Conservation (phyloP, 176 grass and related monocot genomes). For the Tuctoria greenei region DNA sequence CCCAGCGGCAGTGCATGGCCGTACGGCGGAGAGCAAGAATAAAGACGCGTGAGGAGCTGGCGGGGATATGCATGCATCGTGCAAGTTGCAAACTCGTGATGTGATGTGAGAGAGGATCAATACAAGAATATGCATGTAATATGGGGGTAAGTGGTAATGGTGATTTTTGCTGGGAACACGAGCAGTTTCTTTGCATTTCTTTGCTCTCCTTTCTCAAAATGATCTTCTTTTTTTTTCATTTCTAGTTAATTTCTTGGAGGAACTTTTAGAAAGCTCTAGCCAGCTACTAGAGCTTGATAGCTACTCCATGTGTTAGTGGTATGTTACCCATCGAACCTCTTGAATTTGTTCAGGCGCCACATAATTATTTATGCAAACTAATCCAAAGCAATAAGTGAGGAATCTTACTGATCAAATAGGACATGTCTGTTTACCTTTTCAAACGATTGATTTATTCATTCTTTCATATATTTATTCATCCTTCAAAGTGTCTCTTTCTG, state of each 20-base stretch:
- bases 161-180: slow-evolving; percentile 37
- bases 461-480: background rate
- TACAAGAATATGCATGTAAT: slow-evolving; percentile 44
- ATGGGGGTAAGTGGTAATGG: slow-evolving; percentile 43
- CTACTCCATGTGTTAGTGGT: background rate
- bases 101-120: background rate
- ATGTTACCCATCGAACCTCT: background rate
- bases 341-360: slow-evolving; percentile 29
- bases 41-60: slow-evolving; percentile 30
- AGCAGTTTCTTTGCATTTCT: background rate
- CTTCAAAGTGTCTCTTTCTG: background rate
- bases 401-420: slow-evolving; percentile 20
- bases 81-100: slow-evolving; percentile 17
- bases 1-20: slow-evolving; percentile 47
- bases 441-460: slow-evolving; percentile 27
- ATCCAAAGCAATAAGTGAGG: slow-evolving; percentile 37
- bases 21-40: slow-evolving; percentile 43
- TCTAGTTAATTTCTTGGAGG: slow-evolving; percentile 6
- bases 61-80: slow-evolving; percentile 20
- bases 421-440: background rate
- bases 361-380: slow-evolving; percentile 37
- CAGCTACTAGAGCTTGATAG: slow-evolving; percentile 18
- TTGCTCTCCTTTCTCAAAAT: background rate
- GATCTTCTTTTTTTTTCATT: slow-evolving; percentile 48
- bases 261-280: slow-evolving; percentile 16